Base-by-base conservation (phyloP, 352 stramenopile genomes). In the Phytophthora pinifolia region DNA sequence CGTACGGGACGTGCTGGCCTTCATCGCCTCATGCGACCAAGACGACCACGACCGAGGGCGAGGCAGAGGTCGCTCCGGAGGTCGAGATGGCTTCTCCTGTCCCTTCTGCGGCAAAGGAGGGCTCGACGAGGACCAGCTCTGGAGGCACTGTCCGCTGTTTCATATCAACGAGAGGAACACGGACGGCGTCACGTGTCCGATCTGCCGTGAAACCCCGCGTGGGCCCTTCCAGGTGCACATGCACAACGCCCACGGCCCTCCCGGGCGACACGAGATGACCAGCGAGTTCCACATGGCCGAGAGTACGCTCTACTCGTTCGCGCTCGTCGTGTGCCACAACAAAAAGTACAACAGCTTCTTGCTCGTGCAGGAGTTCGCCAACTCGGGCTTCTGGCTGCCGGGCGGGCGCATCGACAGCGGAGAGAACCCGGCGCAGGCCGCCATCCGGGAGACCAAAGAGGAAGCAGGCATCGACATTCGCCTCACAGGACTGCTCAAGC, bases 91-190 rank as follows among this genome's bases (percentile, higher is more conserved):
- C 4, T 91, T 76, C 58, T 76, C 69, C 32, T 94, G 84, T 54
- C 84, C 84, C 29, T 86, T 92, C 59, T 94, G 84, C 44, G 67
- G 68, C 13, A 88, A 86, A 51, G 72, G 56, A 7, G 82, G 77
- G n/a, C 76, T 94, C 45, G 73, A 70, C 6, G 84, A 94, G 60
- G 84, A 94, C 54, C 64, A 91, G 43, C 70, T 94, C n/a, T 94
- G 84, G 84, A 70, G 76, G 51, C 84, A 94, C 48, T 86, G 79
- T 46, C 84, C 84, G 14, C 56, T 94, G 62, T 92, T 86, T 64
- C 84, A 94, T 56, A 94, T 94, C 61, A 94, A 94, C 62, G 84
- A 91, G 47, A 81, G 77, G 55, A 88, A 92, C 54, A 80, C 72
- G 36, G 76, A 89, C 51, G 63, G 76, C 17, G 65, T 94, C 27